phyloP scores from a whole-genome alignment of 805 yeast species.

The Komagataella populi region DNA sequence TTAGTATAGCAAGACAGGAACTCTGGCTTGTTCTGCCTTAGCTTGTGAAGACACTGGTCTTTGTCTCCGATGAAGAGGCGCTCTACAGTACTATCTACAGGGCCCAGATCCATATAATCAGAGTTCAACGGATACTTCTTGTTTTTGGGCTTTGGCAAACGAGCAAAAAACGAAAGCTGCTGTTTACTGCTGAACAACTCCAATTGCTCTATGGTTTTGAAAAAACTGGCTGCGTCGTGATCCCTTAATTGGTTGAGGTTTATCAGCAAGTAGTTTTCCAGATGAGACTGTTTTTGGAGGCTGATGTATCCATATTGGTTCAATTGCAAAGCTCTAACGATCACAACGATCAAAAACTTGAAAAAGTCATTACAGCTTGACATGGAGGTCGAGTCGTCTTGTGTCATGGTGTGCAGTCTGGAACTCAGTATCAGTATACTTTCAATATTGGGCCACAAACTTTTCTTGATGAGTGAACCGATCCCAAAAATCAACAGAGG shows the following conservation, averaged over 20 bases:
- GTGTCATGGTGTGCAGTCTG: not conserved
- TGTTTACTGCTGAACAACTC: not conserved
- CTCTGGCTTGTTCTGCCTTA: not conserved
- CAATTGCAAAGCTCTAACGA: not conserved
- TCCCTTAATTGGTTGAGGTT: not conserved
- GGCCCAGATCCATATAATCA: not conserved
- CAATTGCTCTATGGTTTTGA: not conserved
- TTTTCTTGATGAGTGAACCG: not conserved
- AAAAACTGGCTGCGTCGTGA: not conserved
- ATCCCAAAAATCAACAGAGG: not conserved
- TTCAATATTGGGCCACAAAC: not conserved
- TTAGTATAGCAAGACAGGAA: not conserved
- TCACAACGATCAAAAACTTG: not conserved
- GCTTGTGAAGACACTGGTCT: not conserved
- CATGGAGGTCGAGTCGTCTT: not conserved
- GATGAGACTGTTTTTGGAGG: not conserved
- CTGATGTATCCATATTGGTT: not conserved
- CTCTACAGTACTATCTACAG: not conserved
- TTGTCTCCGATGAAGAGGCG: not conserved
- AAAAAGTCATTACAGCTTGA: not conserved
- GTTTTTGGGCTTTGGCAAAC: not conserved
- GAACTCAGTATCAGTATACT: not conserved
- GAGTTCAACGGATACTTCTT: not conserved
- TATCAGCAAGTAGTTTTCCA: not conserved
- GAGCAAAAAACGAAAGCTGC: not conserved